phyloP scores from a whole-genome alignment of 2,329 filamentous ascomycete species.

The Penicillium freii region DNA sequence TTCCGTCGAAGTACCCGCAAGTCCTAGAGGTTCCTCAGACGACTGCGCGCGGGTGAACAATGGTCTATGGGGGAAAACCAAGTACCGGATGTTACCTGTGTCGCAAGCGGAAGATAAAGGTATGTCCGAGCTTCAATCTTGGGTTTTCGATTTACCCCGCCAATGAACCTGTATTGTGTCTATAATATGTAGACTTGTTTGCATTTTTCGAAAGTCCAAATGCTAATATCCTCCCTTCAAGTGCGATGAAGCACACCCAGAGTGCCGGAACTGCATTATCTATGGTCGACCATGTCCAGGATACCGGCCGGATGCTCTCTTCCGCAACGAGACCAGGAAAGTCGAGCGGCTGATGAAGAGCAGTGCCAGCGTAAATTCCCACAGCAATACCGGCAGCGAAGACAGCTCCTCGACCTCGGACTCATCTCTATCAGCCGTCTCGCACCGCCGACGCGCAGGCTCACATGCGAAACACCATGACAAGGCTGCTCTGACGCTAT shows the following conservation, averaged over 20 bases:
- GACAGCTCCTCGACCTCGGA: neutral
- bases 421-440: neutral
- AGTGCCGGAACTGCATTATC: slow-evolving; percentile 37
- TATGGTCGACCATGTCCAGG: slow-evolving; percentile 40
- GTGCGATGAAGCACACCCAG: slow-evolving; percentile 40
- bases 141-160: neutral
- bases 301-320: slow-evolving; percentile 37
- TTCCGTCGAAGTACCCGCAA: neutral
- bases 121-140: slow-evolving; percentile 21
- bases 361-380: slow-evolving; percentile 3
- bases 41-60: slow-evolving; percentile 19
- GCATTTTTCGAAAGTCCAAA: neutral
- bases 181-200: neutral
- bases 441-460: neutral
- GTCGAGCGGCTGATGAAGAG: slow-evolving; percentile 30
- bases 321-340: slow-evolving; percentile 36
- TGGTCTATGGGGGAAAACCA: slow-evolving; percentile 44
- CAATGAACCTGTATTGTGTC: neutral
- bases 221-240: slow-evolving; percentile 14
- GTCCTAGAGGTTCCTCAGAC: neutral
- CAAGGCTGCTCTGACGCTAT: slow-evolving; percentile 14
- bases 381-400: neutral
- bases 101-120: slow-evolving; percentile 43
- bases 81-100: slow-evolving; percentile 43
- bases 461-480: neutral